These are phyloP conservation scores for Penicillium waksmanii DNA, from an alignment of 495 filamentous ascomycete genomes.

Conservation along the genomic window DNA sequence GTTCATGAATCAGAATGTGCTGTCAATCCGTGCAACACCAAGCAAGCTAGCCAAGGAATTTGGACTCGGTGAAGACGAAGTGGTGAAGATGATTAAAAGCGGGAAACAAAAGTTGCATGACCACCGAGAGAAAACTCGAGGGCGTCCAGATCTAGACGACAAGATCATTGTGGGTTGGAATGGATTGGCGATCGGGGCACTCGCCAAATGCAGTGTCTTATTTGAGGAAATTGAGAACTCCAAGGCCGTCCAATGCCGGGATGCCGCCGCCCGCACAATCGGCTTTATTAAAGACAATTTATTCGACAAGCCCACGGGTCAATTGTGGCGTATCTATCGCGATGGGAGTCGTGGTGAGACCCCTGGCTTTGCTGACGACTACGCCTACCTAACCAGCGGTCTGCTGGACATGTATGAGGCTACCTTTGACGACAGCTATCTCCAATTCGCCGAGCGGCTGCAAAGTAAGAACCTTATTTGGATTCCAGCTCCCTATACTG, in stretches of 20 bases:
- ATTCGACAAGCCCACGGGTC: constrained; percentile 64
- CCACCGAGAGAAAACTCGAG: constrained; percentile 74
- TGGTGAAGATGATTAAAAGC: constrained; percentile 67
- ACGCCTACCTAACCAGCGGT: constrained; percentile 85
- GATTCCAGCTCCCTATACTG: background rate
- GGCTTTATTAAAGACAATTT: constrained; percentile 78
- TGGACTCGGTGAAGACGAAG: constrained; percentile 73
- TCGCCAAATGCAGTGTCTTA: constrained; percentile 73
- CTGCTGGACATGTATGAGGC: constrained; percentile 87
- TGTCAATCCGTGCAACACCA: constrained; percentile 62
- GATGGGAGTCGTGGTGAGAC: constrained; percentile 69
- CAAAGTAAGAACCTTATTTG: constrained; percentile 59
- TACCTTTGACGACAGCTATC: constrained; percentile 77
- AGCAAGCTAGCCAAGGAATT: constrained; percentile 76
- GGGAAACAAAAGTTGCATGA: constrained; percentile 72
- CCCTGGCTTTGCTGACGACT: constrained; percentile 89
- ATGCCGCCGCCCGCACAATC: constrained; percentile 69
- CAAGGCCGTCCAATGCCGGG: constrained; percentile 60
- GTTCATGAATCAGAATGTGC: constrained; percentile 76
- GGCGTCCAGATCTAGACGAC: constrained; percentile 82
- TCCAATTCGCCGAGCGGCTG: constrained; percentile 81
- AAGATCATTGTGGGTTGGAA: constrained; percentile 91
- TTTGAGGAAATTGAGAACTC: constrained; percentile 62
- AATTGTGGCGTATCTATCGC: constrained; percentile 76
- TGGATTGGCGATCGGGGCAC: constrained; percentile 82